Percentiles rank a stretch among this genome's conserved stretches.
Evolutionary conservation across 371 early-diverging fungal species (phyloP).

Genomic region (Mortierella sp.): DNA sequence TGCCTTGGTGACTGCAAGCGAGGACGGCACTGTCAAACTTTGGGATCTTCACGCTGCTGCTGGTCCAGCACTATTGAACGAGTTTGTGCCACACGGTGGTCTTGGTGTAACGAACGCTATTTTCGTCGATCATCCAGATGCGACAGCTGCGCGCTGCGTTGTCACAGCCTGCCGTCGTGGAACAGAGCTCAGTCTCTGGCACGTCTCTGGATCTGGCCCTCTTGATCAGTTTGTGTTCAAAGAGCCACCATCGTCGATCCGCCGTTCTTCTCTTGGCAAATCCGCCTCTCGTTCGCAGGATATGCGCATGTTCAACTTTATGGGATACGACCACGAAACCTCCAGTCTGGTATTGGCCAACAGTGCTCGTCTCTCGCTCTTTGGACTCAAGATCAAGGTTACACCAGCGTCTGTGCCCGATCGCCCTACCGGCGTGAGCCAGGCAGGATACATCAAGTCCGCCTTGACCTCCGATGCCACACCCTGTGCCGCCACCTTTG

Average conservation of each 20-base stretch:
- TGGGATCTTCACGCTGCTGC: slow-evolving; percentile 32
- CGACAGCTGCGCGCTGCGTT: slow-evolving; percentile 30
- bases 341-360: slow-evolving; percentile 56
- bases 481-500: slow-evolving; percentile 43
- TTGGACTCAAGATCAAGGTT: slow-evolving; percentile 51
- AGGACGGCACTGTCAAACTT: slow-evolving; percentile 56
- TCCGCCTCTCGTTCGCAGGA: slow-evolving; percentile 41
- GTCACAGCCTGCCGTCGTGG: slow-evolving; percentile 55
- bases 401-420: slow-evolving; percentile 19
- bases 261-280: slow-evolving; percentile 50
- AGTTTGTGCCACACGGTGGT: slow-evolving; percentile 56
- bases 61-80: slow-evolving; percentile 35
- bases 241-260: slow-evolving; percentile 41
- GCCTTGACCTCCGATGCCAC: slow-evolving; percentile 12
- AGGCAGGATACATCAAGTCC: slow-evolving; percentile 37
- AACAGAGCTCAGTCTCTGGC: slow-evolving; percentile 50
- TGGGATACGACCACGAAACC: slow-evolving; percentile 53
- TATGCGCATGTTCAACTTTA: slow-evolving; percentile 58
- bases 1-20: slow-evolving; percentile 59
- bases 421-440: slow-evolving; percentile 9
- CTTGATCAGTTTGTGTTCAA: slow-evolving; percentile 51
- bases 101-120: slow-evolving; percentile 56
- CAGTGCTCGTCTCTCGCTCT: slow-evolving; percentile 57
- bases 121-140: slow-evolving; percentile 51
- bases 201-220: slow-evolving; percentile 27